Evolutionary conservation across 2,329 filamentous ascomycete species (phyloP), one percentile per base, ranked within the genome.

Genomic region (Penicillium aurantiogriseum): DNA sequence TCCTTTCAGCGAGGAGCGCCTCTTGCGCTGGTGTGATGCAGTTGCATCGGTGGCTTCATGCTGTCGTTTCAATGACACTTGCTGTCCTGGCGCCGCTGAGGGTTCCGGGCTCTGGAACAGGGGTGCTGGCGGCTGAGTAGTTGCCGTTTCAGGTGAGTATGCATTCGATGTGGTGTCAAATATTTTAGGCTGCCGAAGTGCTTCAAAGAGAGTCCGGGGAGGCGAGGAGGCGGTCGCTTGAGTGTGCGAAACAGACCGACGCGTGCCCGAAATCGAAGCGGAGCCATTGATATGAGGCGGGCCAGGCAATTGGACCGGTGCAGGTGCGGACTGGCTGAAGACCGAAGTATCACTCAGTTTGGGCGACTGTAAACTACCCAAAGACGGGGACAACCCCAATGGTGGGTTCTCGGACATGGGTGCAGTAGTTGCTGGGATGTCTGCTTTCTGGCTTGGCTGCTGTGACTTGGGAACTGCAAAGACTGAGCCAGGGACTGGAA

Each of bases 1-100:
- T 21, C 49, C 49, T 45, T 56, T 56, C 49, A 56, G 21, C 6
- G 54, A 56, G 9, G 54, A 53, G 35, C 49, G 54, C 21, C 49
- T 56, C 46, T 51, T 53, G 19, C 29, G 43, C 21, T 38, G 40
- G 40, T 40, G 45, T 33, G 6, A 33, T 35, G 8, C 38, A 40
- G 25, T 50, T 45, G 29, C 36, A 57, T 42, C 33, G 13, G 39
- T 44, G 31, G 31, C 8, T 11, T 23, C 39, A 36, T 42, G 40
- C 8, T 52, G 47, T 21, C 43, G 48, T 29, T 42, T 44, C 13
- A 38, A n/a, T 15, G 46, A 39, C 9, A 17, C 33, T 44, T 44
- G 43, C 7, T 61, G 23, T 9, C 33, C 39, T 4, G 40, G 3
- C 2, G 11, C 48, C 10, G 10, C 42, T 11, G 49, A 17, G 19